These are phyloP conservation scores for Asterionellopsis glacialis DNA, from an alignment of 108 stramenopile genomes.

Conservation along the genomic window DNA sequence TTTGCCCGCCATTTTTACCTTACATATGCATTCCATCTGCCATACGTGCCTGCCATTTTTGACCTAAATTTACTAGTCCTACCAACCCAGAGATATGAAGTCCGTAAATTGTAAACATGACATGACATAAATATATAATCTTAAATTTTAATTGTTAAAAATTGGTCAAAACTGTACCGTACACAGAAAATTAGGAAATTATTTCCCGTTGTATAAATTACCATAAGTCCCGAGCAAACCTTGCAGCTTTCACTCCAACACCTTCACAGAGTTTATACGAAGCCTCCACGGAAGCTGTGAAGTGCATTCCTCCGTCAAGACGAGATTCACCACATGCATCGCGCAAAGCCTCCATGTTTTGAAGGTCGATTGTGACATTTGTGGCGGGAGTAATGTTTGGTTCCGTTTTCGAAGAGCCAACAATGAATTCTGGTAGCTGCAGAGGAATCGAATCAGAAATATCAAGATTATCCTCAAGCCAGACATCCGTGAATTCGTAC, in stretches of 20 bases:
- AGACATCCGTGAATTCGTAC: slow-evolving; percentile 1
- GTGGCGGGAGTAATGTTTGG: slow-evolving; percentile 2
- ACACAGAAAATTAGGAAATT: too few species aligned
- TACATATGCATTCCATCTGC: too few species aligned
- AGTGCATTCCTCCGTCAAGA: slow-evolving; percentile 10
- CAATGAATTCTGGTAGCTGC: neutral
- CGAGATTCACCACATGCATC: slow-evolving; percentile 5
- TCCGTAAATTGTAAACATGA: too few species aligned
- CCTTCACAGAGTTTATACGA: slow-evolving; percentile 7
- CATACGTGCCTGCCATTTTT: too few species aligned
- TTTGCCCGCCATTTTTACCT: too few species aligned
- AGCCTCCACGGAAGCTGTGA: slow-evolving; percentile 3
- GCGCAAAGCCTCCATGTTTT: slow-evolving; percentile 2
- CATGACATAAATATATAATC: too few species aligned
- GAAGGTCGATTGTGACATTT: slow-evolving; percentile 1
- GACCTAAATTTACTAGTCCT: too few species aligned
- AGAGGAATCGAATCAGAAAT: neutral
- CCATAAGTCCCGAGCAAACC: too few species aligned
- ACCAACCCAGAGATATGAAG: too few species aligned
- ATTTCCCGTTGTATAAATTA: too few species aligned
- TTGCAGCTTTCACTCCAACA: neutral
- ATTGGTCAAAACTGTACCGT: too few species aligned
- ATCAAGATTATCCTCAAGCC: neutral
- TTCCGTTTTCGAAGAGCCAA: slow-evolving; percentile 3
- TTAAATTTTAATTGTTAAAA: too few species aligned